Base-by-base conservation (phyloP, 2,329 filamentous ascomycete species). In the Cladophialophora immunda region DNA sequence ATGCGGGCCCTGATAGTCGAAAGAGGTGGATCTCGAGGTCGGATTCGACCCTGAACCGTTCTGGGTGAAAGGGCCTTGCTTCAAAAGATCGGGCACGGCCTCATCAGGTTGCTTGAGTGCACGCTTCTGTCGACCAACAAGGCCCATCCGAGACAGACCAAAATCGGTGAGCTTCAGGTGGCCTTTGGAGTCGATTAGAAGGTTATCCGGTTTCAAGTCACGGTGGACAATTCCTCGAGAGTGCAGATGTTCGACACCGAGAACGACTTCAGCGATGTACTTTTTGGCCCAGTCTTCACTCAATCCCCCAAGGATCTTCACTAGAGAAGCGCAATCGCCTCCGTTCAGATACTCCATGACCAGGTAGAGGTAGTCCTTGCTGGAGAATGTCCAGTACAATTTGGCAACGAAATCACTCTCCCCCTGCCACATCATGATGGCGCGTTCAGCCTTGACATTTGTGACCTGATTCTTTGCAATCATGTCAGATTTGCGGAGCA, bases 351-450 rank as follows among this genome's bases (percentile, higher is more conserved):
- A 99, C 77, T 99, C 95, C 95, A 99, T 99, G 27, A 99, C 95
- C 66, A 99, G 85, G 76, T 98, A 99, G 27, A 99, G 88, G 76
- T 97, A 99, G 76, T 99, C 95, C 76, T 99, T 99, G 84, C 94
- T 99, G 3, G 95, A 97, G 76, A 99, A 99, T 0, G 95, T 99
- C 96, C 96, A 99, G 81, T 98, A 99, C 13, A 99, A 86, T 81
- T 99, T 99, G 29, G 95, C 95, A 65, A 99, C 95, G 77, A 99
- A 99, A 67, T 99, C 95, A 78, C 96, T 99, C 79, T 98, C 93
- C 25, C 95, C 95, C 81, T 99, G 95, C 92, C 95, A 98, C 95
- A 99, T 99, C 95, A 99, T 98, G 76, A 99, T 99, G 25, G 96
- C 96, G 72, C 95, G 88, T 80, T 99, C 95, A 8, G 96, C 95